Percentiles rank a stretch among this genome's conserved stretches.
phyloP scores from a whole-genome alignment of 805 yeast genomes.

The Ogataea methanolica region DNA sequence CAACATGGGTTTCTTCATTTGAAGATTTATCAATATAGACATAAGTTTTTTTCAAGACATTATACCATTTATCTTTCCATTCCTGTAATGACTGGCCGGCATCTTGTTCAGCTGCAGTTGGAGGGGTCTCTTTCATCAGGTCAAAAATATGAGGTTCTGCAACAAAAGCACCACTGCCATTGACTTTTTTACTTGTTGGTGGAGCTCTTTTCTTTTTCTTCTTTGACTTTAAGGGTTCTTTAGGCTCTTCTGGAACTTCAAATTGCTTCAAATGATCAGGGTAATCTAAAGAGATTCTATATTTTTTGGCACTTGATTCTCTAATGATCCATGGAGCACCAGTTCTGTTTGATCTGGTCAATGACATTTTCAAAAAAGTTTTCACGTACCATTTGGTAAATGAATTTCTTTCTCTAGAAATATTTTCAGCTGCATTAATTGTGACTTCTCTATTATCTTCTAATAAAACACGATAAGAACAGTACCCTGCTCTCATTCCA shows the following conservation, averaged over 20 bases:
- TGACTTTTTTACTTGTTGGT: constrained; percentile 2
- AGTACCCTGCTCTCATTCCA: constrained; percentile 37
- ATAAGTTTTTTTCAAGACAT: constrained; percentile 40
- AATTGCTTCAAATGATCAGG: constrained; percentile 49
- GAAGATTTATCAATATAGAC: constrained; percentile 44
- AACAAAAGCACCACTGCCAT: background rate
- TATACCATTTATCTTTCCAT: constrained; percentile 53
- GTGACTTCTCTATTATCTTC: constrained; percentile 50
- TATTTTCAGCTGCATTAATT: constrained; percentile 60
- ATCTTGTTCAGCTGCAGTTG: constrained; percentile 28
- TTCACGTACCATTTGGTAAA: constrained; percentile 89
- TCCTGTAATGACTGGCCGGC: constrained; percentile 40
- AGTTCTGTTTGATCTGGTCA: constrained; percentile 70
- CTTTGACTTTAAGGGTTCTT: background rate
- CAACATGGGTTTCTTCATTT: constrained; percentile 33
- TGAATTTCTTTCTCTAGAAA: constrained; percentile 76
- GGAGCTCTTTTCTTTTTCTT: constrained; percentile 3
- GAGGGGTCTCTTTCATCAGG: constrained; percentile 33
- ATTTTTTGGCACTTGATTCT: constrained; percentile 65
- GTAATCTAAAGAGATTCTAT: constrained; percentile 56
- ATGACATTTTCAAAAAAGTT: constrained; percentile 77
- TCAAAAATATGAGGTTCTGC: constrained; percentile 24
- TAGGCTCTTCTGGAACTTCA: constrained; percentile 9
- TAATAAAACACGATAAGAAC: constrained; percentile 69
- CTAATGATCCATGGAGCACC: constrained; percentile 98